Base-by-base conservation (phyloP, 208 protist genomes). In the Naegleria gruberi region DNA sequence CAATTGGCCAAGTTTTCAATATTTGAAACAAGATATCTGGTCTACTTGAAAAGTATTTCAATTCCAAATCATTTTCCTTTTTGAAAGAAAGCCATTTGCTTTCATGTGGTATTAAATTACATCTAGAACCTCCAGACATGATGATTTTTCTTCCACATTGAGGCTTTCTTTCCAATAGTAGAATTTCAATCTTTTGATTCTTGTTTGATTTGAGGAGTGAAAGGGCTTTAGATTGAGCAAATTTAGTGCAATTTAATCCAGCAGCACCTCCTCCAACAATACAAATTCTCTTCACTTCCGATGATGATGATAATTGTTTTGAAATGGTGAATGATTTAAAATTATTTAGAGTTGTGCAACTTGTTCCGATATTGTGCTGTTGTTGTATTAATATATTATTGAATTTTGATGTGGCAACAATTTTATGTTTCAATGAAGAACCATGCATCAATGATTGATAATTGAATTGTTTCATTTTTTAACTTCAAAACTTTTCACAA, bases 101-200 rank as follows among this genome's bases (percentile, higher is more conserved):
- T 40, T 55, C 44, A 37, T 87, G 83, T 10, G 43, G 43, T 19
- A 87, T n/a, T 34, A 87, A 15, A 41, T 87, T 87, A 55, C 83
- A 87, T 55, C 83, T 15, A 41, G 43, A 41, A 37, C 83, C 83
- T 6, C 83, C 83, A 17, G 43, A 55, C 83, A 87, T 87, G 0
- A 87, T 5, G 40, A 87, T 87, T 55, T 87, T 87, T 55, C 43
- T 15, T 55, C 83, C 83, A 87, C 83, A 87, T 87, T 87, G 41
- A n/a, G 23, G 6, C 12, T 87, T 87, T 87, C 83, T 51, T 40
- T 87, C 83, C 17, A 87, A 40, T n/a, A 87, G 5, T 5, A 41
- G 41, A 41, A 87, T 55, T 87, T 87, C 34, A 40, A 87, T 51
- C 51, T 44, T 10, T 37, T 42, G 12, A 4, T 44, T 83, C 44